phyloP scores from a whole-genome alignment of 306 rosid genomes.

The Heteromeles arbutifolia region DNA sequence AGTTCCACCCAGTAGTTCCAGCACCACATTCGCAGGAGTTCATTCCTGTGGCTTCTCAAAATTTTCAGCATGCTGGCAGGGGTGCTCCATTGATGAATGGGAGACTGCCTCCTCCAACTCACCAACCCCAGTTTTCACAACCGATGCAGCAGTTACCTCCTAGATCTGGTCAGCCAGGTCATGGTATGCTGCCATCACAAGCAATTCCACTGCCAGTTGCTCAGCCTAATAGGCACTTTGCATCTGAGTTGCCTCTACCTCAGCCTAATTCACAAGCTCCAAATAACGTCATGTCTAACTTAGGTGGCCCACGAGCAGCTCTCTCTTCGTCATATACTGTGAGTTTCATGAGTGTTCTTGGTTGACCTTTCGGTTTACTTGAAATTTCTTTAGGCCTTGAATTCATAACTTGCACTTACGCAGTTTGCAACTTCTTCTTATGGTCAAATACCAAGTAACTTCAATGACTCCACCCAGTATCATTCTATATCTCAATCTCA shows the following conservation, averaged over 20 bases:
- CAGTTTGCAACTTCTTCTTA: slow-evolving; percentile 62
- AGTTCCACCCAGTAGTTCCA: slow-evolving; percentile 73
- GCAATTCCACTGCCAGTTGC: slow-evolving; percentile 50
- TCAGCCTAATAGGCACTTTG: slow-evolving; percentile 51
- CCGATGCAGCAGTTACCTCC: slow-evolving; percentile 63
- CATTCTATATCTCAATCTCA: slow-evolving; percentile 58
- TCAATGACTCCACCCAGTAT: slow-evolving; percentile 39
- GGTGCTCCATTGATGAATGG: slow-evolving; percentile 62
- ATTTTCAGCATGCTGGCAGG: slow-evolving; percentile 64
- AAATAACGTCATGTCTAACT: slow-evolving; percentile 48
- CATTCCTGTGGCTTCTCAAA: slow-evolving; percentile 61
- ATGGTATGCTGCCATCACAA: slow-evolving; percentile 44
- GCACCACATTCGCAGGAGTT: slow-evolving; percentile 64
- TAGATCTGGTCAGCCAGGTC: slow-evolving; percentile 57
- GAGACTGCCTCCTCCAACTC: slow-evolving; percentile 63
- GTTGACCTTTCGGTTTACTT: not conserved
- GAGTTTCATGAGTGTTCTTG: slow-evolving; percentile 24
- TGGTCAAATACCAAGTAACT: slow-evolving; percentile 61
- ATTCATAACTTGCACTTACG: slow-evolving; percentile 18
- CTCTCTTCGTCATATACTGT: slow-evolving; percentile 67
- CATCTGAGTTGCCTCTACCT: slow-evolving; percentile 46
- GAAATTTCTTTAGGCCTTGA: slow-evolving; percentile 14
- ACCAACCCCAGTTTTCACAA: slow-evolving; percentile 58
- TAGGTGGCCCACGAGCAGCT: slow-evolving; percentile 59
- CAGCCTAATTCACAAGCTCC: slow-evolving; percentile 55